phyloP scores from a whole-genome alignment of 345 rosid species.

The Viola odorata region DNA sequence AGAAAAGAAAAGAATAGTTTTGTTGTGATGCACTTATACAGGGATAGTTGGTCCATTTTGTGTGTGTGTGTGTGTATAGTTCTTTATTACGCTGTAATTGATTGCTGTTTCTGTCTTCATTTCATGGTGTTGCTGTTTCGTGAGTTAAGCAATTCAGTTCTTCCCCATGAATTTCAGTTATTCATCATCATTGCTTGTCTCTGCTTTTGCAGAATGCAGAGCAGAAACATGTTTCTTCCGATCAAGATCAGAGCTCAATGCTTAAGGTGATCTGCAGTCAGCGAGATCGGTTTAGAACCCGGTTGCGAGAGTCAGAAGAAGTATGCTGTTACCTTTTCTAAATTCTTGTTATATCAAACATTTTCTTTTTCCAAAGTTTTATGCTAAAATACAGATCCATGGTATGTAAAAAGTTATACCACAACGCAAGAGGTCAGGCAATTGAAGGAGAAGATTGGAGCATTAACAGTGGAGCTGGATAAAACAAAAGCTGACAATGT shows the following conservation, averaged over 20 bases:
- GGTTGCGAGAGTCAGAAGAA: slow-evolving; percentile 91
- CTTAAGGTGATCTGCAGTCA: slow-evolving; percentile 96
- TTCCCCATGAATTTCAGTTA: slow-evolving; percentile 1
- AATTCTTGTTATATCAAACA: not conserved
- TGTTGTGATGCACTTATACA: no score
- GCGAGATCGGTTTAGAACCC: slow-evolving; percentile 84
- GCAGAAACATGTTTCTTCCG: slow-evolving; percentile 62
- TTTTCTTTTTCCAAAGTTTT: slow-evolving; percentile 4
- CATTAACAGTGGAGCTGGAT: slow-evolving; percentile 67
- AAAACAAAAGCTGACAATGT: slow-evolving; percentile 95
- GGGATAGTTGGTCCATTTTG: no score
- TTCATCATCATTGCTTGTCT: slow-evolving; percentile 3
- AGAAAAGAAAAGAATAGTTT: no score
- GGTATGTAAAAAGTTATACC: slow-evolving; percentile 4
- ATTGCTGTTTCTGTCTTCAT: not conserved
- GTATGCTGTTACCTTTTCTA: slow-evolving; percentile 24
- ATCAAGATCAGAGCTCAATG: slow-evolving; percentile 96
- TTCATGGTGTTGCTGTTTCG: no score
- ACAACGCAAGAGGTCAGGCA: slow-evolving; percentile 74
- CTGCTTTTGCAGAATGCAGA: slow-evolving; percentile 48
- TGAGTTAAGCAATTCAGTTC: not conserved
- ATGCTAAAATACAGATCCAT: not conserved
- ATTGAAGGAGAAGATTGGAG: slow-evolving; percentile 75
- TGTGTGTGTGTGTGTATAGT: not conserved
- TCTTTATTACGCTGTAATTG: not conserved